Conservation (phyloP, 306 rosid genomes). For the Lupinus albus region DNA sequence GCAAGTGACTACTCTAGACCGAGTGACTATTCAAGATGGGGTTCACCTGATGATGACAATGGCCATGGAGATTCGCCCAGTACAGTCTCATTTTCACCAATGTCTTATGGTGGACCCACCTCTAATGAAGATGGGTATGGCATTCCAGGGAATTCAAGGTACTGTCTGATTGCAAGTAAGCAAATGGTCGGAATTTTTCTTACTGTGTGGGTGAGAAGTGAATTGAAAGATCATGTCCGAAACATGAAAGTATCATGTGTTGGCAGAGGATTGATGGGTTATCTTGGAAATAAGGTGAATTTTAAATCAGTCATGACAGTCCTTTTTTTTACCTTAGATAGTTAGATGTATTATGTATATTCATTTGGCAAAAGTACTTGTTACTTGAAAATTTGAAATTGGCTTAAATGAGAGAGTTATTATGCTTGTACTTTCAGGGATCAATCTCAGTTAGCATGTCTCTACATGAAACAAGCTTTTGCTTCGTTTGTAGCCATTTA, state of each 20-base stretch:
- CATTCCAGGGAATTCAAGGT: conserved; percentile 75
- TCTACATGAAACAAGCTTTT: conserved; percentile 88
- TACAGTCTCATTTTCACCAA: conserved; percentile 77
- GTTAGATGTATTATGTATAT: too few relatives aligned
- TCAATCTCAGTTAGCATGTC: conserved; percentile 98
- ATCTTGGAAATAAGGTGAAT: conserved; percentile 94
- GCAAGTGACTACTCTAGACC: conserved; percentile 82
- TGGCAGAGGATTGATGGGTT: conserved; percentile 99
- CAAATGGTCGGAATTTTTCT: conserved; percentile 99
- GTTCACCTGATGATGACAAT: conserved; percentile 96
- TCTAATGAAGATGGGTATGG: conserved; percentile 71
- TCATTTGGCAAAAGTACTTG: background rate
- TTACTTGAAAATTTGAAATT: conserved; percentile 16
- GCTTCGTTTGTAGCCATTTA: conserved; percentile 92
- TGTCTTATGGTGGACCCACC: conserved; percentile 72
- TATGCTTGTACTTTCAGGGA: conserved; percentile 66
- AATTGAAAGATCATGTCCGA: conserved; percentile 77
- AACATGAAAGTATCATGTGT: conserved; percentile 96
- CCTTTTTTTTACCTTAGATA: conserved; percentile 9
- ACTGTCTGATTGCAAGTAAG: conserved; percentile 92
- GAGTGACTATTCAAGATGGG: conserved; percentile 94
- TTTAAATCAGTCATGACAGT: conserved; percentile 1
- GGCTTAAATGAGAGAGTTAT: conserved; percentile 10
- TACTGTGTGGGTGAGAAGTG: conserved; percentile 94
- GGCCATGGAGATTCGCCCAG: conserved; percentile 91